Evolutionary conservation across 2,329 filamentous ascomycete genomes (phyloP).

Genomic region (Sphaerulina populicola): DNA sequence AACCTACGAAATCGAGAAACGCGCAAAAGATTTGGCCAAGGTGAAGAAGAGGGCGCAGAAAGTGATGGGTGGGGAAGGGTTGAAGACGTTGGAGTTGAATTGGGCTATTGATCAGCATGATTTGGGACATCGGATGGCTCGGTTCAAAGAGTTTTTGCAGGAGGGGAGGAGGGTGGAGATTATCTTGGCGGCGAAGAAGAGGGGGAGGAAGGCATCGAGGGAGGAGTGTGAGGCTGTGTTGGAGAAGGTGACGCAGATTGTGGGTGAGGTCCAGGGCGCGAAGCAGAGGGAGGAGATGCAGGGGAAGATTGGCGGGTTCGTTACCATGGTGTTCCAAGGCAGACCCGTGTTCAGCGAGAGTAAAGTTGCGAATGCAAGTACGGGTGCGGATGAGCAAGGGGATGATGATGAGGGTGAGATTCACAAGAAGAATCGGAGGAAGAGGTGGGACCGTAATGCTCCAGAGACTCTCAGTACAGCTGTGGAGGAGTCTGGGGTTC

Average conservation of each 20-base stretch:
- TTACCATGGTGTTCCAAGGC: constrained; percentile 42
- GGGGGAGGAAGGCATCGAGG: constrained; percentile 50
- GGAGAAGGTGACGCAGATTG: constrained; percentile 40
- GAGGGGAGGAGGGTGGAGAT: constrained; percentile 72
- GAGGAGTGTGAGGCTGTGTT: constrained; percentile 57
- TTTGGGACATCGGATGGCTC: constrained; percentile 60
- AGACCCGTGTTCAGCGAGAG: constrained; percentile 8
- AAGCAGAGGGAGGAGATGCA: constrained; percentile 42
- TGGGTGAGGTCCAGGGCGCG: constrained; percentile 37
- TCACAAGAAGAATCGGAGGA: not conserved
- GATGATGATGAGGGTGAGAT: not conserved
- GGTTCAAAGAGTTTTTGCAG: constrained; percentile 58
- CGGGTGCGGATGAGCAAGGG: not conserved
- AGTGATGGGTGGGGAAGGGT: constrained; percentile 34
- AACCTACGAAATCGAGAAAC: constrained; percentile 41
- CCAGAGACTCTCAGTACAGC: not conserved
- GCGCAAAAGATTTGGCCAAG: constrained; percentile 36
- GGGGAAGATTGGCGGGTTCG: constrained; percentile 40
- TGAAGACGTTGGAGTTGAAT: constrained; percentile 79
- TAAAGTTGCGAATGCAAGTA: not conserved
- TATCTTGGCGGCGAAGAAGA: constrained; percentile 58
- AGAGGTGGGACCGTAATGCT: not conserved
- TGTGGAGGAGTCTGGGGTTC: not conserved
- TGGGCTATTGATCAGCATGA: constrained; percentile 78
- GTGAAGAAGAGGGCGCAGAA: constrained; percentile 41